Base-by-base conservation (phyloP, 352 stramenopile species). In the Phytophthora uliginosa region DNA sequence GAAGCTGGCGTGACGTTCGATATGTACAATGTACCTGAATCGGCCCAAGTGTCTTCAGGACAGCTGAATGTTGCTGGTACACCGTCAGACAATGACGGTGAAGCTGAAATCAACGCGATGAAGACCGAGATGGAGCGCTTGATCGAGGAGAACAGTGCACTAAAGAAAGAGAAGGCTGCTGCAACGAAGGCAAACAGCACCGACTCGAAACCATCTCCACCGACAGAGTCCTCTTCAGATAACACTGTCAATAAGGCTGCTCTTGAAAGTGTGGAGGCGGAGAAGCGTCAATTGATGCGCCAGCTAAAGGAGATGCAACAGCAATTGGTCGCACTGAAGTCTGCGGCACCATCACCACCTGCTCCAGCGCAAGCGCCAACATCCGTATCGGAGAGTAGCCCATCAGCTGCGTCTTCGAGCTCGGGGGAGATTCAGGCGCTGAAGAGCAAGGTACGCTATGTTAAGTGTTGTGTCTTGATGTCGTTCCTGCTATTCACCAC, bases 41-140 rank as follows among this genome's bases (percentile, higher is more conserved):
- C 52, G 0, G 63, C 48, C 20, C 68, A 52, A 59, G 9, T 68
- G 7, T 52, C 70, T 24, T n/a, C 76, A 71, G 26, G 77, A 81
- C 31, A 72, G 62, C 42, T 87, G 77, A 56, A 67, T 66, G 22
- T 56, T 71, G 9, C 71, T 72, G 63, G 50, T 31, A 4, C 31
- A 31, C 2, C 66, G 4, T 65, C 66, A 1, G 83, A 93, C 12
- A 78, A 79, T 1, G 86, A 92, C 10, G 82, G 61, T 7, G 70
- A 89, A 20, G 81, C 73, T 6, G 85, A 94, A 76, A 88, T 93
- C 17, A 78, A 83, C 18, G 78, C 79, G 4, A 91, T 95, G 79
- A 93, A 94, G 68, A 69, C 82, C 1, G 86, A 95, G 52, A 91
- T 95, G 66, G 83, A 93, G 51, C 80, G 82, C 3, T 84, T 93